Base-by-base conservation (phyloP, 2,329 filamentous ascomycete species). In the Aureobasidium uvarum region DNA sequence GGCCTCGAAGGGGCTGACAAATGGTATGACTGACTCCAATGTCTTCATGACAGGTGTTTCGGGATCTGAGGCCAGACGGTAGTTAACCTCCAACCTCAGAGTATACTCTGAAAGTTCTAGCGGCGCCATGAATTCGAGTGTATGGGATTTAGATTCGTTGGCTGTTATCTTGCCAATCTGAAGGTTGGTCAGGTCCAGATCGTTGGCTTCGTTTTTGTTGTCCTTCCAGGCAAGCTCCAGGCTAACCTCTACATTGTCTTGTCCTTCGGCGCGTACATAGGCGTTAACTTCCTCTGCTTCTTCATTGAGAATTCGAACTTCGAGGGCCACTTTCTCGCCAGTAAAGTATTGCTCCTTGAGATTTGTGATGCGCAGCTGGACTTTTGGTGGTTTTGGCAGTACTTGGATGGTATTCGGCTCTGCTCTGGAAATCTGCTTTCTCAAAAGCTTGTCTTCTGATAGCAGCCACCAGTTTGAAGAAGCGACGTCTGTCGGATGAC, bases 371-470 rank as follows among this genome's bases (percentile, higher is more conserved):
- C 80, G 83, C 52, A 99, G 85, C 70, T 91, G 87, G 80, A 99
- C 86, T 77, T 97, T 98, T 0, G 95, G 95, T 33, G 94, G 95
- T 69, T 96, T 90, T 1, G 95, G 94, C 63, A 92, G 82, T 28
- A 99, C 87, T 65, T 86, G 88, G 65, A 96, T 84, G 1, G 80
- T 79, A 39, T 84, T 79, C 1, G 81, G 80, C 65, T 84, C 80
- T 45, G 78, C 77, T 62, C 79, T 79, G 25, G 80, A 77, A 28
- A 82, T 72, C 50, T 73, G 73, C 69, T 77, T 78, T 55, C 72
- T 71, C 31, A 74, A 66, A 10, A 75, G 69, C 2, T 73, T 75
- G 33, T 76, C 76, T 28, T 72, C 70, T 39, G 73, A 77, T 14
- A 75, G 67, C 43, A 69, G 51, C 48, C 71, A 67, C 69, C 69